phyloP scores from a whole-genome alignment of 495 filamentous ascomycete species.

The Podospora conica region DNA sequence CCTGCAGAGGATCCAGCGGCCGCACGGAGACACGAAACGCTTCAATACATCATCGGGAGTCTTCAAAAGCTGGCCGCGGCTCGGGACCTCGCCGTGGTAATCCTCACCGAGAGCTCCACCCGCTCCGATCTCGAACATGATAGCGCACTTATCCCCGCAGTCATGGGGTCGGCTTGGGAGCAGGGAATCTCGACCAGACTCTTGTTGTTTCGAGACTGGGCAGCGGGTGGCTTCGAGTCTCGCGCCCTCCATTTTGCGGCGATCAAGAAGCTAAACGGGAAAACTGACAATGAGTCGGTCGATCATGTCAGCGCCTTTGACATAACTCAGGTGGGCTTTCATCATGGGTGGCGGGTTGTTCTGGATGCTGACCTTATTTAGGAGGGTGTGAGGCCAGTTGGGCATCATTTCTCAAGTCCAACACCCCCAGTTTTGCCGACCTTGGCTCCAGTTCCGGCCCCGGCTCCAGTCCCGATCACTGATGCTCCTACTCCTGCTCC shows the following conservation, averaged over 20 bases:
- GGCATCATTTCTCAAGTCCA: conserved; percentile 12
- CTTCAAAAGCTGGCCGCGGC: conserved; percentile 65
- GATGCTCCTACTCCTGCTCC: neutral
- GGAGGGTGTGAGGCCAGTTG: conserved; percentile 6
- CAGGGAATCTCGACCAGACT: conserved; percentile 58
- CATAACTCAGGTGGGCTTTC: conserved; percentile 30
- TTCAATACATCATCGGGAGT: conserved; percentile 41
- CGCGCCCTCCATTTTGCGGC: conserved; percentile 34
- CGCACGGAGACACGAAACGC: conserved; percentile 36
- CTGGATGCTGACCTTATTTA: neutral
- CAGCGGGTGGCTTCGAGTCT: conserved; percentile 21
- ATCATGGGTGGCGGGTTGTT: neutral
- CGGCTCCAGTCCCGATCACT: conserved; percentile 12
- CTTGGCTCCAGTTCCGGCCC: neutral
- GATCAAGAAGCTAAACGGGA: conserved; percentile 43
- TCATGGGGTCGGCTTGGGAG: conserved; percentile 67
- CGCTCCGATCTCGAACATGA: conserved; percentile 52
- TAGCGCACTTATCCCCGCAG: conserved; percentile 64
- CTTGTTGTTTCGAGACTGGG: conserved; percentile 65
- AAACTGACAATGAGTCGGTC: conserved; percentile 17
- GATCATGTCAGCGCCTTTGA: conserved; percentile 35
- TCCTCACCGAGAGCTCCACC: conserved; percentile 67
- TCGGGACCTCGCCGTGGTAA: conserved; percentile 58
- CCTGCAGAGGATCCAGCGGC: conserved; percentile 27
- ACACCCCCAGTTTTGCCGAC: conserved; percentile 14